These are phyloP conservation scores for Pleurotus platypus DNA, from an alignment of 768 basidiomycete genomes.

Conservation along the genomic window DNA sequence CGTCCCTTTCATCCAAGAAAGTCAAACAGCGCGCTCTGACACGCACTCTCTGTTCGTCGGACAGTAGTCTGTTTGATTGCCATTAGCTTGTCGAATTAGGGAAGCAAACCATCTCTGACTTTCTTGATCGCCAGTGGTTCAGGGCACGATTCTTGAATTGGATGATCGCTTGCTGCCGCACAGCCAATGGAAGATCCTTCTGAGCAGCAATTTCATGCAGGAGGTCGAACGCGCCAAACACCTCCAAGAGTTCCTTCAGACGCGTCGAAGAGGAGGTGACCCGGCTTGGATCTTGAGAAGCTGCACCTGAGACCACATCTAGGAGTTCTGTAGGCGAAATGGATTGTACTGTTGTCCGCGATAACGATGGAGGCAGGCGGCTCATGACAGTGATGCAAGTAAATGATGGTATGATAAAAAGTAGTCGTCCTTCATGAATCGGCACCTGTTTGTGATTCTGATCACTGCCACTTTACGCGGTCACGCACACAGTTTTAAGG, in stretches of 20 bases:
- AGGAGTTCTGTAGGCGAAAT: conserved; percentile 65
- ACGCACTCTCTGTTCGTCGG: conserved; percentile 60
- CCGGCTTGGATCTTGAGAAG: conserved; percentile 65
- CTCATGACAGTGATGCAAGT: neutral
- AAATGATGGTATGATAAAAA: conserved; percentile 28
- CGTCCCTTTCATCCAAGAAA: conserved; percentile 76
- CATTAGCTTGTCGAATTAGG: conserved; percentile 9
- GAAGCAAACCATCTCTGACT: conserved; percentile 37
- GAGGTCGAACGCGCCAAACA: conserved; percentile 67
- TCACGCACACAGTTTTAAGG: too few species aligned
- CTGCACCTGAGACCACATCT: conserved; percentile 61
- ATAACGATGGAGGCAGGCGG: conserved; percentile 1
- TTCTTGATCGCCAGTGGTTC: conserved; percentile 74
- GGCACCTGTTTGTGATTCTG: too few species aligned
- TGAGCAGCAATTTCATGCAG: conserved; percentile 73
- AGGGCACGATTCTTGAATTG: conserved; percentile 84
- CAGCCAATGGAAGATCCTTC: conserved; percentile 50
- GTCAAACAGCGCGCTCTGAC: conserved; percentile 63
- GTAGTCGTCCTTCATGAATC: too few species aligned
- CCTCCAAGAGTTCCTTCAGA: conserved; percentile 64
- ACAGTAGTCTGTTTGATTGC: conserved; percentile 54
- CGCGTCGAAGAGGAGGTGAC: conserved; percentile 50
- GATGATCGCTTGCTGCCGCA: conserved; percentile 81
- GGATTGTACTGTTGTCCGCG: conserved; percentile 20
- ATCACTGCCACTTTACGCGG: too few species aligned